Base-by-base conservation (phyloP, 805 yeast species). In the Scheffersomyces lignosus region DNA sequence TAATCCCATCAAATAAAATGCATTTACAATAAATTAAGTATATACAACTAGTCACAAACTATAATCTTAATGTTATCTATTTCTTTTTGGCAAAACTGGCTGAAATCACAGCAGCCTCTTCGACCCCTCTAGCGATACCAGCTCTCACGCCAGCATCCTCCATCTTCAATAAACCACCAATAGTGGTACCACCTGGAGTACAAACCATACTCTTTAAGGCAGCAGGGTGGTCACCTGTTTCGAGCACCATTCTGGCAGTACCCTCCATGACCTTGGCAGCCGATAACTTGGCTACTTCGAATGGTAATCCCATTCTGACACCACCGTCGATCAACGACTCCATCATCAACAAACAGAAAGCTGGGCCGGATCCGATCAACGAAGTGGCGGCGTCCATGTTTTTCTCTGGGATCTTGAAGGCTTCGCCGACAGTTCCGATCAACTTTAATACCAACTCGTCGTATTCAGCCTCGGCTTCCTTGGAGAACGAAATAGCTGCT, bases 181-280 rank as follows among this genome's bases (percentile, higher is more conserved):
- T 93, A 3, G 99, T 93, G 34, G 97, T 90, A 23, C 99, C 99
- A 20, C 93, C 99, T 16, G 99, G 99, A 0, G 99, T 93, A 58
- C 96, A 89, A 6, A 93, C 93, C 51, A 81, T 83, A 58, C 85
- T 81, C 58, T 87, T 87, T 58, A 93, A 74, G 9, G 77, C 87
- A 14, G 93, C 91, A 8, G 99, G 99, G 55, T 91, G 96, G 29
- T 73, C 78, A 3, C 87, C 89, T 8, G 89, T 81, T 47, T 79
- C 77, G 45, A 82, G 76, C 1, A 83, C 90, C 96, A 93, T 86
- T 63, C 80, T 81, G 12, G 93, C 91, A 10, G 97, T 86, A 16
- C 99, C 99, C 60, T 84, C 90, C 79, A 89, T 73, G 14, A 91
- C 96, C 64, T 89, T 91, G 18, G 95, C 86, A 8, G 98, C 97